Conservation (phyloP, 1,284 basidiomycete genomes). For the Trichosporon faecale region DNA sequence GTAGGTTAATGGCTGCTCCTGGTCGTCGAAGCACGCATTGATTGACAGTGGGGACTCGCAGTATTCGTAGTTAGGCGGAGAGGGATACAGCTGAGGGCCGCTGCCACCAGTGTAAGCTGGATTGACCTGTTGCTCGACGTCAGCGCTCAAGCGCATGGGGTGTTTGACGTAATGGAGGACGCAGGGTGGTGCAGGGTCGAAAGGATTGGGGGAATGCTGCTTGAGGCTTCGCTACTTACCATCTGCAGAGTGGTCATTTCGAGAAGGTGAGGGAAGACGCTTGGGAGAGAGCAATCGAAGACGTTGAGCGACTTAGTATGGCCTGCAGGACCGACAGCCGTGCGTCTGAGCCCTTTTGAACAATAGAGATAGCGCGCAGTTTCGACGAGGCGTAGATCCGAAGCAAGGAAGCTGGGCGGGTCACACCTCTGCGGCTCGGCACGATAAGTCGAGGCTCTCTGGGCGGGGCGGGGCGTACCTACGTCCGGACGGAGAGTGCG, state of each 20-base stretch:
- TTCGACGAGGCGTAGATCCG: conserved; percentile 4
- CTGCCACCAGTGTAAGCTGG: not conserved
- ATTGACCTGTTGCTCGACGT: not conserved
- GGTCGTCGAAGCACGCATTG: not conserved
- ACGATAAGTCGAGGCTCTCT: not conserved
- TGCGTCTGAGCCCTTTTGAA: not conserved
- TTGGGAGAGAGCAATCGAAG: not conserved
- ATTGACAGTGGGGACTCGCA: not conserved
- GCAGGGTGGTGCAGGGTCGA: not conserved
- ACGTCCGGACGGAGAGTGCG: not conserved
- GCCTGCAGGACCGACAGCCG: not conserved
- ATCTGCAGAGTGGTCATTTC: not conserved
- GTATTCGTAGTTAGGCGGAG: not conserved
- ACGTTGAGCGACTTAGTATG: not conserved
- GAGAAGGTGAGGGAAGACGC: not conserved
- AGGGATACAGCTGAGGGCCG: not conserved
- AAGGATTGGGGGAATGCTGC: not conserved
- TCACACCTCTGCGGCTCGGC: not conserved
- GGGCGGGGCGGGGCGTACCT: not conserved
- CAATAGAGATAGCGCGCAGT: not conserved
- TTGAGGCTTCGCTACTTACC: not conserved
- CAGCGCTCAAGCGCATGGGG: not conserved
- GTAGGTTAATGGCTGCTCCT: not conserved
- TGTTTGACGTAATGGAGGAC: not conserved
- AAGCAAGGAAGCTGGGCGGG: not conserved